Base-by-base conservation (phyloP, 345 rosid species). In the Eucalyptus cloeziana region DNA sequence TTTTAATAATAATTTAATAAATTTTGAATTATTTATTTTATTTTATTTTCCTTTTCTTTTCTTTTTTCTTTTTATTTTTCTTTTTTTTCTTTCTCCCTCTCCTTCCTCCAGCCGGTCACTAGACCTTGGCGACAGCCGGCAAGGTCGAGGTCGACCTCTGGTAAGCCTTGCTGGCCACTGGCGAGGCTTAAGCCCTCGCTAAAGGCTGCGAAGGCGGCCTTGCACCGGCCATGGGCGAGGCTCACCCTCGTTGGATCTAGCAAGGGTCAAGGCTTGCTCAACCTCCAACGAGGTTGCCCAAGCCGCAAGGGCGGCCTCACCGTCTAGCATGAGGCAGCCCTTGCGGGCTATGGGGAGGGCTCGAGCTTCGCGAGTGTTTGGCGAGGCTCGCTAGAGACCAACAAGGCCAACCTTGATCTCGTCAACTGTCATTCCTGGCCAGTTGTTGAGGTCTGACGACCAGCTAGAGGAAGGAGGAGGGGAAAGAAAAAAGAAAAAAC, bases 391-490 rank as follows among this genome's bases (percentile, higher is more conserved):
- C 4, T 51, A 51, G 54, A 51, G 54, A 51, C 54, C 0, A 51
- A 0, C 22, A 51, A 16, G 54, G 22, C 8, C 3, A 3, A 51
- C 8, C 54, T 16, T 4, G 2, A 51, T 51, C 54, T 51, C 2
- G 1, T 51, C 2, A 0, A 3, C 2, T 1, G 1, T 51, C 0
- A 0, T 2, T 1, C 0, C 0, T 16, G 1, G 22, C 0, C 0
- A 0, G 0, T 51, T 16, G 22, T 1, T 1, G 2, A 51, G 54
- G 2, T 51, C 1, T 16, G 0, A 51, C 0, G 8, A 51, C 0
- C 1, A 1, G 2, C 54, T 16, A 51, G 54, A 51, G 54, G 54
- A 51, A 16, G 54, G 54, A 51, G 54, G 54, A 16, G 21, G 54
- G 4, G 21, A 51, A 51, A 51, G 54, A 16, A 16, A 51, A 51